Evolutionary conservation across 2,329 filamentous ascomycete species (phyloP).

Genomic region (Calonectria hawksworthii): DNA sequence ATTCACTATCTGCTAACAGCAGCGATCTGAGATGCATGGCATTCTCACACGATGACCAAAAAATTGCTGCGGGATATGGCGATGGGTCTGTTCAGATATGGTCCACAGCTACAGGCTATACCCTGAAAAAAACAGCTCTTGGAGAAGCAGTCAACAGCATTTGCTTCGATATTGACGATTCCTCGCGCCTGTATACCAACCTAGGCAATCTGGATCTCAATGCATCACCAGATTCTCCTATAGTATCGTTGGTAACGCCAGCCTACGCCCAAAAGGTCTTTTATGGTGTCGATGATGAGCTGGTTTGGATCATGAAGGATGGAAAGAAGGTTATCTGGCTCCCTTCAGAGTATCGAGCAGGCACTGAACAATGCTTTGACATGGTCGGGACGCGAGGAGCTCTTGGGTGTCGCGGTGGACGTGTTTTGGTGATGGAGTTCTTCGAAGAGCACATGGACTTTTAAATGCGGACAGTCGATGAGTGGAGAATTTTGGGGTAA

Average conservation of each 20-base stretch:
- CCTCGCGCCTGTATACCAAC: background rate
- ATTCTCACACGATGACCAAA: background rate
- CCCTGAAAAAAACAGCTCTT: background rate
- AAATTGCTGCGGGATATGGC: background rate
- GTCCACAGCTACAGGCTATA: background rate
- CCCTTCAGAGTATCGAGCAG: background rate
- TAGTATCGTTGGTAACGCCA: background rate
- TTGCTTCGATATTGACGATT: background rate
- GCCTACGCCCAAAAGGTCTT: background rate
- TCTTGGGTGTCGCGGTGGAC: background rate
- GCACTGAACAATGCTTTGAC: background rate
- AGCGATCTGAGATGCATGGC: background rate
- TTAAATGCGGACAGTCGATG: background rate
- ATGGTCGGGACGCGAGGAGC: background rate
- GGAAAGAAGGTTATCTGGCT: background rate
- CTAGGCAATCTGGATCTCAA: background rate
- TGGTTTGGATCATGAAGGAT: background rate
- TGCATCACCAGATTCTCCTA: background rate
- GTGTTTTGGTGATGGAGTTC: background rate
- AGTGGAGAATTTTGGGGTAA: background rate
- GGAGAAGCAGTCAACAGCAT: background rate
- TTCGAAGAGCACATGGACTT: background rate
- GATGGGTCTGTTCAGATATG: background rate
- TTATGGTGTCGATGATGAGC: background rate
- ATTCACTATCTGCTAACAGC: background rate